These are phyloP conservation scores for Eucalyptus grandis DNA, from an alignment of 345 rosid species.

Conservation along the genomic window DNA sequence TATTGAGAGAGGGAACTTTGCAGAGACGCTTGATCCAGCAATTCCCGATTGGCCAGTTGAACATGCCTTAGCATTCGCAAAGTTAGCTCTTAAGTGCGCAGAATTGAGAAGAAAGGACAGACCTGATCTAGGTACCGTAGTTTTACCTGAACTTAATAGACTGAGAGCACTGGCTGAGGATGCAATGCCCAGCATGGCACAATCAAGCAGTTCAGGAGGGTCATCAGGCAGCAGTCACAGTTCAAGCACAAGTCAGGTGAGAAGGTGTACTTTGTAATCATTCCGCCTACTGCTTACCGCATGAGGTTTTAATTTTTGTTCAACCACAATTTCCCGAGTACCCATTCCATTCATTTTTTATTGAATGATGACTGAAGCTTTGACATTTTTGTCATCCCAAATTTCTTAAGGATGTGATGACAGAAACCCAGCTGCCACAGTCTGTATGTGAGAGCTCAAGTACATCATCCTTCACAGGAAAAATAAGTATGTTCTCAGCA, in stretches of 20 bases:
- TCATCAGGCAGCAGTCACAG: slow-evolving; percentile 7
- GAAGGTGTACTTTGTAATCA: not conserved
- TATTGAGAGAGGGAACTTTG: slow-evolving; percentile 47
- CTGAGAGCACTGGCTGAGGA: slow-evolving; percentile 54
- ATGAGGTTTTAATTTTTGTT: not conserved
- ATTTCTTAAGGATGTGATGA: slow-evolving; percentile 25
- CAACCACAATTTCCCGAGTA: not conserved
- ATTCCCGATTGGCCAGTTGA: slow-evolving; percentile 75
- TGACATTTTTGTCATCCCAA: not conserved
- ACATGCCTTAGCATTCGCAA: slow-evolving; percentile 44
- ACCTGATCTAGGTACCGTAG: slow-evolving; percentile 54
- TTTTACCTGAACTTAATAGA: slow-evolving; percentile 68
- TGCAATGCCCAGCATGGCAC: slow-evolving; percentile 12
- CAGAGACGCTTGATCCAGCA: slow-evolving; percentile 34
- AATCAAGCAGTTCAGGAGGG: slow-evolving; percentile 2
- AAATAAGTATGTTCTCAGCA: not conserved
- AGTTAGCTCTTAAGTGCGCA: slow-evolving; percentile 59
- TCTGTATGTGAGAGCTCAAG: slow-evolving; percentile 26
- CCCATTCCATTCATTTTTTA: not conserved
- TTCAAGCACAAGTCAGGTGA: slow-evolving; percentile 23
- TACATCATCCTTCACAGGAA: slow-evolving; percentile 7
- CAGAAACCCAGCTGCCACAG: slow-evolving; percentile 6
- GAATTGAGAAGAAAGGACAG: slow-evolving; percentile 80
- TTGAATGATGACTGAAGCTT: not conserved
- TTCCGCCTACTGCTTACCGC: not conserved